Percentiles rank a stretch among this genome's conserved stretches.
phyloP scores from a whole-genome alignment of 257 asterid genomes.

The Plantago ovata region DNA sequence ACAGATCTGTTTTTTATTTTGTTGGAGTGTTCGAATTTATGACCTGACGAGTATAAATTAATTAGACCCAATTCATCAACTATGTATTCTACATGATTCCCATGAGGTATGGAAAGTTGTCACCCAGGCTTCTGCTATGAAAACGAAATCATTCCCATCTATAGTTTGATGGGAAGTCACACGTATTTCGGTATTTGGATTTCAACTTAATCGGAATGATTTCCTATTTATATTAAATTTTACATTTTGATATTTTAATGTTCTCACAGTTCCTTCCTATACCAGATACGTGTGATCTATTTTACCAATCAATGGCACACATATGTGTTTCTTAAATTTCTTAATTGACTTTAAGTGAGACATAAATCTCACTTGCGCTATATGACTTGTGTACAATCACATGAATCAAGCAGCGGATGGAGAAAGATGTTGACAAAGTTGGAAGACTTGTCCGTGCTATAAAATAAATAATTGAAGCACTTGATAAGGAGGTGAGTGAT shows the following conservation, averaged over 20 bases:
- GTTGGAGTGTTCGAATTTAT: too few species aligned
- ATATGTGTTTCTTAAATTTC: too few species aligned
- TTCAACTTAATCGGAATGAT: not conserved
- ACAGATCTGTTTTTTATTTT: too few species aligned
- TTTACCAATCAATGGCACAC: too few species aligned
- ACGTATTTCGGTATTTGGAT: slow-evolving; percentile 46
- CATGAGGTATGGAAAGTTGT: slow-evolving; percentile 93
- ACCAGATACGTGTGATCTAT: too few species aligned
- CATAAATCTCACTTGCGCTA: slow-evolving; percentile 16
- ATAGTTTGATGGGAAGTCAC: too few species aligned
- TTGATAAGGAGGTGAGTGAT: slow-evolving; percentile 80
- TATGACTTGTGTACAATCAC: slow-evolving; percentile 23
- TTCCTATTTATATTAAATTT: not conserved
- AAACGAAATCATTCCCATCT: too few species aligned
- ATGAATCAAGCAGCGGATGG: slow-evolving; percentile 97
- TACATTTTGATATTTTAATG: slow-evolving; percentile 2
- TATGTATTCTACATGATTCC: slow-evolving; percentile 63
- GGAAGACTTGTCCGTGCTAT: slow-evolving; percentile 81
- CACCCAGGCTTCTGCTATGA: slow-evolving; percentile 93
- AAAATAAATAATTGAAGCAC: slow-evolving; percentile 80
- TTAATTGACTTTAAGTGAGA: not conserved
- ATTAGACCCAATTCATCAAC: too few species aligned
- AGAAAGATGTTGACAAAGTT: slow-evolving; percentile 97
- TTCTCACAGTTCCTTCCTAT: slow-evolving; percentile 1
- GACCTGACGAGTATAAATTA: too few species aligned